These are phyloP conservation scores for Psidium friedrichsthalianum DNA, from an alignment of 345 rosid genomes.

Conservation along the genomic window DNA sequence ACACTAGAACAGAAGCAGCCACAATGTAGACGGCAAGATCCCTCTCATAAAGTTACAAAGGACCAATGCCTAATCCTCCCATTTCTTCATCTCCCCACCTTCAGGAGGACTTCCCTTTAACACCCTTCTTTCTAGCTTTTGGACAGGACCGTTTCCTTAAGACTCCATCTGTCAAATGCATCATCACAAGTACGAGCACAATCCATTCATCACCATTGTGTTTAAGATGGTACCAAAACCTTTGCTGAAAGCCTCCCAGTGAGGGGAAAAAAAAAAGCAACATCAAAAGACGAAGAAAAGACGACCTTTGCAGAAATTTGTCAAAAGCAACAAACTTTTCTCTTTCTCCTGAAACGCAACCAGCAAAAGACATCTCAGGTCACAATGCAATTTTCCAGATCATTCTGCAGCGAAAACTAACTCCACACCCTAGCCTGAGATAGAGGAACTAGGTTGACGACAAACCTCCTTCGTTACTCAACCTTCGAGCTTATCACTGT, in stretches of 20 bases:
- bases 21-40: background rate
- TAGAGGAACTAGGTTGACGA: background rate
- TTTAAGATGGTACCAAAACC: background rate
- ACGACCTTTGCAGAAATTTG: background rate
- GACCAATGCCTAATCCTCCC: constrained; percentile 36
- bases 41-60: background rate
- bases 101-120: constrained; percentile 77
- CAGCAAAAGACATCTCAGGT: background rate
- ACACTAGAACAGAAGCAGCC: background rate
- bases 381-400: background rate
- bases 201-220: background rate
- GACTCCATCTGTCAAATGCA: constrained; percentile 58
- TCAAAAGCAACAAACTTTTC: constrained; percentile 33
- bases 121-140: constrained; percentile 91
- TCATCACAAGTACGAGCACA: background rate
- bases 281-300: background rate
- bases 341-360: constrained; percentile 60
- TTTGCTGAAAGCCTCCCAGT: background rate
- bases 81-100: constrained; percentile 88
- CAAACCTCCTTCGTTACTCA: constrained; percentile 59
- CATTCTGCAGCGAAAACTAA: background rate
- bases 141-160: constrained; percentile 73
- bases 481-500: constrained; percentile 83
- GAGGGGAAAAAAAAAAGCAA: background rate
- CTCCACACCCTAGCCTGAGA: too few relatives aligned